Percentiles rank a stretch among this genome's conserved stretches.
These are phyloP conservation scores for Amoebophrya sp. DNA, from an alignment of 169 alveolate genomes.

Conservation along the genomic window DNA sequence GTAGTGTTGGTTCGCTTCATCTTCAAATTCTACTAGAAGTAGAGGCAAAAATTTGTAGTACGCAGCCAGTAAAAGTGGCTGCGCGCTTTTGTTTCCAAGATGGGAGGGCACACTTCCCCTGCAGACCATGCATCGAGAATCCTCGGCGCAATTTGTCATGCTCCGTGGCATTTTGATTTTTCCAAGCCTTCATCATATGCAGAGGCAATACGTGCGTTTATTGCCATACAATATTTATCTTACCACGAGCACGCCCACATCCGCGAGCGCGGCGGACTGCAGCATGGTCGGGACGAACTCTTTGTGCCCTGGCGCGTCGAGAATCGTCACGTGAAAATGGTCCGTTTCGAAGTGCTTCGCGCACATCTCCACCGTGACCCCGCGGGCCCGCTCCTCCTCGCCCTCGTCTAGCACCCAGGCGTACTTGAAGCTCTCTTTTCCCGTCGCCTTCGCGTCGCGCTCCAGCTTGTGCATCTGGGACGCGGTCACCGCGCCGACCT, in stretches of 20 bases:
- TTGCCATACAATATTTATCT: too few relatives aligned
- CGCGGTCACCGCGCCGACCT: slow-evolving; percentile 63
- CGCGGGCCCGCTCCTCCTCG: slow-evolving; percentile 71
- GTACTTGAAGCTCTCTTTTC: slow-evolving; percentile 55
- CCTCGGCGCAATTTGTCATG: slow-evolving; percentile 87
- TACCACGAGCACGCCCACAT: slow-evolving; percentile 52
- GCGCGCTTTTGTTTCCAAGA: too few relatives aligned
- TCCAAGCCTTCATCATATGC: too few relatives aligned
- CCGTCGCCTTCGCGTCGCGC: slow-evolving; percentile 52
- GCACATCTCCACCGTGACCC: slow-evolving; percentile 70
- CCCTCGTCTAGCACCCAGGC: slow-evolving; percentile 77
- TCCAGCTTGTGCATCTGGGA: slow-evolving; percentile 62
- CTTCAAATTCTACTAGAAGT: too few relatives aligned
- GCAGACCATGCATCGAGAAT: slow-evolving; percentile 91
- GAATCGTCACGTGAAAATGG: slow-evolving; percentile 59
- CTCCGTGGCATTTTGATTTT: too few relatives aligned
- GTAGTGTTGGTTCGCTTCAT: too few relatives aligned
- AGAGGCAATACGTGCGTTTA: too few relatives aligned
- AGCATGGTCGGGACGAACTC: slow-evolving; percentile 84
- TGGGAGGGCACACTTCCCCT: too few relatives aligned
- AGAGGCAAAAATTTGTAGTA: too few relatives aligned
- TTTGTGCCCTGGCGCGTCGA: slow-evolving; percentile 92
- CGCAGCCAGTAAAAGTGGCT: too few relatives aligned
- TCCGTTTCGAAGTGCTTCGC: slow-evolving; percentile 55
- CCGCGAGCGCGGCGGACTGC: background rate